phyloP scores from a whole-genome alignment of 2,329 filamentous ascomycete species.

The Hypocreales sp. region DNA sequence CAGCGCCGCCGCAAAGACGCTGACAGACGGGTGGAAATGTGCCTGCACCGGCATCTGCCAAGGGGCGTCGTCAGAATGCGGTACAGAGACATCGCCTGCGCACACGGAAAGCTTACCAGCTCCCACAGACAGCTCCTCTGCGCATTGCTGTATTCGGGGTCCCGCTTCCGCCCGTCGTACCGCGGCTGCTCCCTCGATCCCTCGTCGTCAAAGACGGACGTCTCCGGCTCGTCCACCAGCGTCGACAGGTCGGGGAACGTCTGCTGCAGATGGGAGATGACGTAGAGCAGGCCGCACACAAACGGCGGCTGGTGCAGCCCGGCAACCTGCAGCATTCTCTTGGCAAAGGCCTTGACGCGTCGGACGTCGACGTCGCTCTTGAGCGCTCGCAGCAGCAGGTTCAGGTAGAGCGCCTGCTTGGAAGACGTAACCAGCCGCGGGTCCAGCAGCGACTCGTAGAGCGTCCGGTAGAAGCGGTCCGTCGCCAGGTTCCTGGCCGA shows the following conservation, averaged over 20 bases:
- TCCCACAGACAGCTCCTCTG: constrained; percentile 91
- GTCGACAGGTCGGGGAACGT: constrained; percentile 69
- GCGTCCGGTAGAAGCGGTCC: constrained; percentile 85
- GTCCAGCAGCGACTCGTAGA: constrained; percentile 91
- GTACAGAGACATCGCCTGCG: not conserved
- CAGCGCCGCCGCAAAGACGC: constrained; percentile 62
- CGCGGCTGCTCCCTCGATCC: constrained; percentile 24
- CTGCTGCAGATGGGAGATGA: constrained; percentile 65
- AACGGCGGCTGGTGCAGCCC: constrained; percentile 86
- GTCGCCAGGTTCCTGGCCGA: constrained; percentile 63
- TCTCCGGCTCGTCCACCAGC: constrained; percentile 68
- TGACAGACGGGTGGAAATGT: constrained; percentile 90
- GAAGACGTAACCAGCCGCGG: constrained; percentile 78
- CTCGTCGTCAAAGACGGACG: constrained; percentile 49
- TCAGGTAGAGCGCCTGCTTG: constrained; percentile 90
- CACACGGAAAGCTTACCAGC: constrained; percentile 35
- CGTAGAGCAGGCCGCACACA: constrained; percentile 80
- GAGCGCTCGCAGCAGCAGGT: constrained; percentile 73
- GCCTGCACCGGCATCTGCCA: constrained; percentile 22
- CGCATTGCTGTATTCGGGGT: constrained; percentile 87
- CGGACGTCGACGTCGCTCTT: constrained; percentile 85
- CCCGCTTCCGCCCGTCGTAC: constrained; percentile 83
- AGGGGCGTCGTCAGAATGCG: constrained; percentile 2
- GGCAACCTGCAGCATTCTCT: constrained; percentile 77
- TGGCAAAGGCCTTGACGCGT: constrained; percentile 89